Evolutionary conservation across 2,329 filamentous ascomycete species (phyloP).

Genomic region (Neofusicoccum parvum): DNA sequence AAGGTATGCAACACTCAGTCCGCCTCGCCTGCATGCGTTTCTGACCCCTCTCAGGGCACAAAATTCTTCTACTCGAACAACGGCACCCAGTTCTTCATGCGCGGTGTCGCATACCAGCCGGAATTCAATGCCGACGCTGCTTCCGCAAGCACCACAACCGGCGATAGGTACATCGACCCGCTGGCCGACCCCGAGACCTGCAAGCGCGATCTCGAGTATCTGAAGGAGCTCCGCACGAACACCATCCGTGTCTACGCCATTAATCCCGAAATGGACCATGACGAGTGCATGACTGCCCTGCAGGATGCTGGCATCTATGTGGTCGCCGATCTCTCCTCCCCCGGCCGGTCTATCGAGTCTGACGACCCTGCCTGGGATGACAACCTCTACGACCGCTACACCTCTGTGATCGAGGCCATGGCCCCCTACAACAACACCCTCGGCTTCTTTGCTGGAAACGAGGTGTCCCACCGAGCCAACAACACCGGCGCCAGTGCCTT

Average conservation of each 20-base stretch:
- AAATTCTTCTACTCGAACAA: constrained; percentile 91
- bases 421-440: constrained; percentile 85
- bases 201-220: constrained; percentile 81
- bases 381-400: constrained; percentile 78
- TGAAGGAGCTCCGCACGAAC: constrained; percentile 82
- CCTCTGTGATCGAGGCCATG: constrained; percentile 77
- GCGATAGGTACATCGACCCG: constrained; percentile 75
- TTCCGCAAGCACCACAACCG: constrained; percentile 51
- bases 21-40: constrained; percentile 19
- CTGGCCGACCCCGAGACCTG: constrained; percentile 72
- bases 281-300: constrained; percentile 80
- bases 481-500: constrained; percentile 91
- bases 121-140: constrained; percentile 56
- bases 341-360: constrained; percentile 81
- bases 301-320: constrained; percentile 90
- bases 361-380: constrained; percentile 77
- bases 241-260: constrained; percentile 94
- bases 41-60: constrained; percentile 56
- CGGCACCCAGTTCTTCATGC: constrained; percentile 75
- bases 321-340: constrained; percentile 85
- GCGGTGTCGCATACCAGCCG: constrained; percentile 93
- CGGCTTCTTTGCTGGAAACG: constrained; percentile 98
- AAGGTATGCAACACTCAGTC: constrained; percentile 58
- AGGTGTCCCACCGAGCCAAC: constrained; percentile 85
- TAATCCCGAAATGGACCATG: constrained; percentile 76